Evolutionary conservation across 1,284 basidiomycete species (phyloP).

Genomic region (Melanopsichium pennsylvanicum): DNA sequence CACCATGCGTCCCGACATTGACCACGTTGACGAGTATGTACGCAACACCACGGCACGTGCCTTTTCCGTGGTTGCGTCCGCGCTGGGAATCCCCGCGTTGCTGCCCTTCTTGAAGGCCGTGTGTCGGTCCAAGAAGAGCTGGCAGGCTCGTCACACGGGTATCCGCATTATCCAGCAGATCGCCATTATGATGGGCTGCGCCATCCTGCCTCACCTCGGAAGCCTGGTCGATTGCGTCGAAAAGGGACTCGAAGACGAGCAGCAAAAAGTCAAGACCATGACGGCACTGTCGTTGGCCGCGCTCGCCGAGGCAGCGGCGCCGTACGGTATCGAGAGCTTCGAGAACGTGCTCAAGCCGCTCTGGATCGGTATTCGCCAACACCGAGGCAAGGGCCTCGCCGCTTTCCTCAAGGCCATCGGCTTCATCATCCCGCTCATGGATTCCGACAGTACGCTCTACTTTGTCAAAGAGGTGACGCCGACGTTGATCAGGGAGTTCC

Average conservation of each 20-base stretch:
- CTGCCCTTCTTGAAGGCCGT: constrained; percentile 98
- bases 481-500: constrained; percentile 91
- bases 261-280: constrained; percentile 99
- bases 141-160: constrained; percentile 99
- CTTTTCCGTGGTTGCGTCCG: constrained; percentile 98
- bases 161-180: constrained; percentile 99
- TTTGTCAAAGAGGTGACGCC: constrained; percentile 66
- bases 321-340: constrained; percentile 99
- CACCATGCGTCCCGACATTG: constrained; percentile 99
- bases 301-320: constrained; percentile 93
- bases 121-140: constrained; percentile 97
- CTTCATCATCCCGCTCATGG: constrained; percentile 99
- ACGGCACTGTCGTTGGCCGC: constrained; percentile 95
- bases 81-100: constrained; percentile 94
- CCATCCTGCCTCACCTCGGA: constrained; percentile 94
- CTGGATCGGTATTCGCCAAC: constrained; percentile 96
- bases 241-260: constrained; percentile 93
- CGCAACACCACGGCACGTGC: constrained; percentile 98
- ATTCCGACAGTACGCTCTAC: constrained; percentile 75
- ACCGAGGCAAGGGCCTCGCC: constrained; percentile 96
- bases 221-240: constrained; percentile 97
- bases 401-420: constrained; percentile 99
- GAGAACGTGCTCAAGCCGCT: constrained; percentile 97
- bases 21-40: constrained; percentile 99
- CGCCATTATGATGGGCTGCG: constrained; percentile 99